Conservation (phyloP, 2,329 filamentous ascomycete species). For the Venturia aucupariae region DNA sequence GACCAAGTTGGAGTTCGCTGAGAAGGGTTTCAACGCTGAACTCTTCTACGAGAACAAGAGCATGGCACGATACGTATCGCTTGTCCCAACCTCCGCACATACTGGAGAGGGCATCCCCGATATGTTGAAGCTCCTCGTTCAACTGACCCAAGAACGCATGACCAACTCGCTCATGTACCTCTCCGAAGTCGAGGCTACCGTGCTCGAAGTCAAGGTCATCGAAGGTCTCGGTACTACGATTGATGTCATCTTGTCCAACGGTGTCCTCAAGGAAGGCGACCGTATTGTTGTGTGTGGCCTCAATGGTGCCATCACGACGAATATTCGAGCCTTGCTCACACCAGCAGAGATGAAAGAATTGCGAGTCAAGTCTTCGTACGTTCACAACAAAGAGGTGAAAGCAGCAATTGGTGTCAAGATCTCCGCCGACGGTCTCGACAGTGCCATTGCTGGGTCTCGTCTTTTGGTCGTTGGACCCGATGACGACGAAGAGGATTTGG, state of each 20-base stretch:
- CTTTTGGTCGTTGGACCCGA: conserved; percentile 89
- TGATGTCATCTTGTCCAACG: conserved; percentile 92
- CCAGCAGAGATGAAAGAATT: conserved; percentile 89
- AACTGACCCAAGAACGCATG: conserved; percentile 95
- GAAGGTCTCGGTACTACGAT: conserved; percentile 98
- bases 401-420: conserved; percentile 98
- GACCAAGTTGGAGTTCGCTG: conserved; percentile 87
- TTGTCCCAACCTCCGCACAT: conserved; percentile 93
- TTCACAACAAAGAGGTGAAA: conserved; percentile 99
- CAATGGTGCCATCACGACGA: conserved; percentile 91
- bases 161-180: conserved; percentile 96
- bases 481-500: conserved; percentile 93
- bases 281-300: conserved; percentile 91
- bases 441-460: conserved; percentile 91
- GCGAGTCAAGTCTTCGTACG: conserved; percentile 89
- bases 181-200: conserved; percentile 93
- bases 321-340: conserved; percentile 87
- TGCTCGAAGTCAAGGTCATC: conserved; percentile 97
- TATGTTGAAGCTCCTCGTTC: conserved; percentile 90
- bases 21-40: conserved; percentile 97
- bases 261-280: conserved; percentile 88
- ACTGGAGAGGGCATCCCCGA: conserved; percentile 99
- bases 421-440: conserved; percentile 87
- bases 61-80: conserved; percentile 87
- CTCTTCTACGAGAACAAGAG: conserved; percentile 97